phyloP scores from a whole-genome alignment of 164 flowering plant genomes.

The Cinnamomum micranthum region DNA sequence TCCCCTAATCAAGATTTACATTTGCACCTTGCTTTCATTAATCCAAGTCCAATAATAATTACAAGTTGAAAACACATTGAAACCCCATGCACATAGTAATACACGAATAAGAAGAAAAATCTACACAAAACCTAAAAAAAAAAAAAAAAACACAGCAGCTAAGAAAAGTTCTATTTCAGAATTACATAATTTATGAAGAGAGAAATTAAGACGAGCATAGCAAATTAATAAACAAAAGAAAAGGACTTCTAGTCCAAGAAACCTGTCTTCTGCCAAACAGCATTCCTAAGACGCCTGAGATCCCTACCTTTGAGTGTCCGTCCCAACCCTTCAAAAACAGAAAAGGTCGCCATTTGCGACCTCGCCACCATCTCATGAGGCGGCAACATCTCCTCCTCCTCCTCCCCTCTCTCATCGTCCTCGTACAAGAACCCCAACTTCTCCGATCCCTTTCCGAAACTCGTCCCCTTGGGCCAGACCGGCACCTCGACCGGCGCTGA shows the following conservation, averaged over 20 bases:
- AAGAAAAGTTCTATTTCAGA: background rate
- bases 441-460: background rate
- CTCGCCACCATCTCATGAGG: conserved; percentile 59
- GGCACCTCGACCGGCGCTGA: conserved; percentile 59
- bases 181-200: no score
- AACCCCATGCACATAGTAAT: background rate
- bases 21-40: no score
- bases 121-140: background rate
- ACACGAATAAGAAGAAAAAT: background rate
- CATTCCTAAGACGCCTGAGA: conserved; percentile 43
- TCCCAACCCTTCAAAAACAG: conserved; percentile 62
- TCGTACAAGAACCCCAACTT: conserved; percentile 15
- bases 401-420: conserved; percentile 23
- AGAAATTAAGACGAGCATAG: background rate
- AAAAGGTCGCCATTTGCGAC: conserved; percentile 39
- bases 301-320: conserved; percentile 68
- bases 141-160: background rate
- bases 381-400: conserved; percentile 47
- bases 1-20: no score
- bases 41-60: no score
- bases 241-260: conserved; percentile 34
- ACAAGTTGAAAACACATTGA: no score
- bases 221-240: background rate
- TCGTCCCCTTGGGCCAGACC: conserved; percentile 28
- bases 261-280: conserved; percentile 57